Conservation (phyloP, 1,284 basidiomycete species). For the Inonotus hispidus region DNA sequence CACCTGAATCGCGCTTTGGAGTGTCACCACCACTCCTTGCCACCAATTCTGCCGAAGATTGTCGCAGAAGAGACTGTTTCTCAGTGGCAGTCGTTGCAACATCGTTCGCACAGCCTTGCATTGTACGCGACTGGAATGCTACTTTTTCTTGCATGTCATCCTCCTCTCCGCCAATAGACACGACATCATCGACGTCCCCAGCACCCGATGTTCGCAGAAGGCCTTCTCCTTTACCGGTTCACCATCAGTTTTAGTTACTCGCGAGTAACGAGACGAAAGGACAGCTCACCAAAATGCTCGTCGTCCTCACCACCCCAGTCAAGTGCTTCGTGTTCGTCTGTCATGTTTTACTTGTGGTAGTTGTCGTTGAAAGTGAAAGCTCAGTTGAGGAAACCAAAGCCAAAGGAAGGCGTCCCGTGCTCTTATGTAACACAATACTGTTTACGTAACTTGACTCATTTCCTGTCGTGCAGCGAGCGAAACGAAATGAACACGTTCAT, state of each 20-base stretch:
- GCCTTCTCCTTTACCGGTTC: constrained; percentile 19
- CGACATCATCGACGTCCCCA: constrained; percentile 60
- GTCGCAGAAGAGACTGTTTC: neutral
- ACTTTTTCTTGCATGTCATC: constrained; percentile 44
- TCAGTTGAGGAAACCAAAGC: neutral
- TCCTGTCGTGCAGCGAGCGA: too few species aligned
- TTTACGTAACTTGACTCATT: neutral
- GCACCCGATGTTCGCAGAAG: constrained; percentile 18
- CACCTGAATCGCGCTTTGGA: constrained; percentile 3
- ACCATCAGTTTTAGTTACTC: constrained; percentile 8
- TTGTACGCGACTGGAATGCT: constrained; percentile 28
- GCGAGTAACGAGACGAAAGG: neutral
- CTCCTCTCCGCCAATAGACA: constrained; percentile 68
- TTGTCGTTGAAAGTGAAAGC: neutral
- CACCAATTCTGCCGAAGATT: neutral
- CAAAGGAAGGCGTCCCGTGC: constrained; percentile 1
- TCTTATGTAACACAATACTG: neutral
- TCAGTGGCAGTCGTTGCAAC: constrained; percentile 1
- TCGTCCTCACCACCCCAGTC: constrained; percentile 77
- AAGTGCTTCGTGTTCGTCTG: constrained; percentile 60
- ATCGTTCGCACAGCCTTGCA: constrained; percentile 22
- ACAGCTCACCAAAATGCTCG: constrained; percentile 31
- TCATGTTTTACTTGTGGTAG: constrained; percentile 38
- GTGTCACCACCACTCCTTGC: neutral
- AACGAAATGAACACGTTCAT: neutral